phyloP scores from a whole-genome alignment of 1,139 yeast species.

The Yamadazyma siamensis region DNA sequence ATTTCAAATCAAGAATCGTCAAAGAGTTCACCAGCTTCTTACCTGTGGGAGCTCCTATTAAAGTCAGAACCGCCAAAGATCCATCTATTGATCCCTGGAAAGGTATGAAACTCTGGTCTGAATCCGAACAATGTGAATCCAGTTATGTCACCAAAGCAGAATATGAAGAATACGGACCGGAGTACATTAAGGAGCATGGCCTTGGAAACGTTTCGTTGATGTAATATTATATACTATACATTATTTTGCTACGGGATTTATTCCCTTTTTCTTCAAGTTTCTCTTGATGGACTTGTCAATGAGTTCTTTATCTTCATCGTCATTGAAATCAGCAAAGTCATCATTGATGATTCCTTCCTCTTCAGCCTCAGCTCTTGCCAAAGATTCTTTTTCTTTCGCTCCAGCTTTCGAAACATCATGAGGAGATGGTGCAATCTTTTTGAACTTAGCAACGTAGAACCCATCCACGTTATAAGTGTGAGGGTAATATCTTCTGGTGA shows the following conservation, averaged over 20 bases:
- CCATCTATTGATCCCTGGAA: constrained; percentile 85
- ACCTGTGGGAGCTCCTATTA: constrained; percentile 64
- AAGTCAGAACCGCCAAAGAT: constrained; percentile 61
- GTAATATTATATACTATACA: too few relatives aligned
- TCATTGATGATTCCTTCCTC: constrained; percentile 80
- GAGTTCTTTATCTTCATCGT: constrained; percentile 69
- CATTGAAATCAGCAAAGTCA: constrained; percentile 82
- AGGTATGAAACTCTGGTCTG: constrained; percentile 87
- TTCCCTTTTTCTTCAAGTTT: constrained; percentile 74
- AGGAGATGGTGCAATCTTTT: constrained; percentile 84
- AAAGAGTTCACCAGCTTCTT: constrained; percentile 66
- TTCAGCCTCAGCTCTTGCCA: constrained; percentile 75
- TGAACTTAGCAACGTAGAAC: constrained; percentile 93
- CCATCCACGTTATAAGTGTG: constrained; percentile 99
- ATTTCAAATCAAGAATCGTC: constrained; percentile 61
- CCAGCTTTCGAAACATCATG: constrained; percentile 84
- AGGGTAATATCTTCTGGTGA: constrained; percentile 95
- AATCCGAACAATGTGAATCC: constrained; percentile 40
- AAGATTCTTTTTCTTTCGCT: constrained; percentile 79
- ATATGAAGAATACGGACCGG: constrained; percentile 86
- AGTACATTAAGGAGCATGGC: constrained; percentile 83
- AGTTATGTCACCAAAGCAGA: constrained; percentile 64
- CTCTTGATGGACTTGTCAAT: constrained; percentile 74
- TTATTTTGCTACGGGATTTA: constrained; percentile 15
- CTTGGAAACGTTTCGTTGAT: constrained; percentile 59